Percentiles rank a stretch among this genome's conserved stretches.
Evolutionary conservation across 2,329 filamentous ascomycete genomes (phyloP).

Genomic region (Pseudogymnoascus sp.): DNA sequence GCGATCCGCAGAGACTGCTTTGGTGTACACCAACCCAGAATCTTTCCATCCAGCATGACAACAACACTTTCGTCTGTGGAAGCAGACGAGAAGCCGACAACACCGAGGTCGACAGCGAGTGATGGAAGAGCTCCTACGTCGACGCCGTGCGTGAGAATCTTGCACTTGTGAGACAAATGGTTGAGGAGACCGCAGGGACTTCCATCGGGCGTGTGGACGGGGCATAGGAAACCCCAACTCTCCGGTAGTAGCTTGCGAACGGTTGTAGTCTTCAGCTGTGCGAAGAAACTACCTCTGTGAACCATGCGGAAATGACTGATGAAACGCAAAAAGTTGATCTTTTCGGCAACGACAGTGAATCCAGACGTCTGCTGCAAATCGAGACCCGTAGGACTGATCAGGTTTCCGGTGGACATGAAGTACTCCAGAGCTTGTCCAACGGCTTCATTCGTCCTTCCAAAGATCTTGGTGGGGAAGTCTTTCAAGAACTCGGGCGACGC

Average conservation of each 20-base stretch:
- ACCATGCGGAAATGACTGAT: conserved; percentile 99
- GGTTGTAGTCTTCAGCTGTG: conserved; percentile 92
- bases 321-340: conserved; percentile 97
- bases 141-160: conserved; percentile 67
- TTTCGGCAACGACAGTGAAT: conserved; percentile 94
- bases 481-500: conserved; percentile 68
- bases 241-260: conserved; percentile 93
- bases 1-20: conserved; percentile 73
- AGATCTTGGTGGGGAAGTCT: conserved; percentile 71
- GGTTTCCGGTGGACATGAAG: conserved; percentile 91
- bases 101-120: conserved; percentile 71
- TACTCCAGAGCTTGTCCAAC: conserved; percentile 84
- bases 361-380: conserved; percentile 92
- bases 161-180: conserved; percentile 91
- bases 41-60: conserved; percentile 81
- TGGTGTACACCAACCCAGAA: conserved; percentile 84
- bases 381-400: conserved; percentile 82
- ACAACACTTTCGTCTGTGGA: conserved; percentile 77
- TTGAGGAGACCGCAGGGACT: conserved; percentile 90
- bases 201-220: conserved; percentile 95
- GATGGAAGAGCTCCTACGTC: conserved; percentile 69
- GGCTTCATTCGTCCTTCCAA: conserved; percentile 79
- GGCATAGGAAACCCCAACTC: conserved; percentile 96
- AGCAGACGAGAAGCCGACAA: conserved; percentile 67
- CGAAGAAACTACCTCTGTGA: conserved; percentile 97